Percentiles rank a stretch among this genome's conserved stretches.
Conservation (phyloP, 2,329 filamentous ascomycete genomes). For the Diplodia seriata region DNA sequence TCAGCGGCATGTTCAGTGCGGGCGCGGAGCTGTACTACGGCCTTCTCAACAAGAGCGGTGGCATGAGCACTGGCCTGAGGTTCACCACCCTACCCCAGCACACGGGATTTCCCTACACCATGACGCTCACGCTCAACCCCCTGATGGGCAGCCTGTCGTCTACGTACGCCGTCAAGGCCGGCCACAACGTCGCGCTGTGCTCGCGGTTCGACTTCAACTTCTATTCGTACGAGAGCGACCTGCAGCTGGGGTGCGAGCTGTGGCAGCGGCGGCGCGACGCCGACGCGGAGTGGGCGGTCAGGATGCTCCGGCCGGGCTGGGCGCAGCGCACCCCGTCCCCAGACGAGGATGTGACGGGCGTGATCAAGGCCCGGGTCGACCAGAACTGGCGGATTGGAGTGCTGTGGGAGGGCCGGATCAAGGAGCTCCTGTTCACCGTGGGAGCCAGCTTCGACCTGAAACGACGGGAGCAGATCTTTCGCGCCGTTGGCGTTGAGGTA, state of each 20-base stretch:
- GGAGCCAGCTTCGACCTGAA: conserved; percentile 85
- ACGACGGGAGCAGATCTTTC: conserved; percentile 76
- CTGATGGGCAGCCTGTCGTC: conserved; percentile 92
- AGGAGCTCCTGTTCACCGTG: conserved; percentile 90
- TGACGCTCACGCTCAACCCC: conserved; percentile 91
- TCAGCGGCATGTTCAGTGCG: conserved; percentile 84
- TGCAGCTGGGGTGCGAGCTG: conserved; percentile 89
- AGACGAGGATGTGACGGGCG: conserved; percentile 77
- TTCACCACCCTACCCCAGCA: conserved; percentile 86
- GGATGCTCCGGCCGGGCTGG: conserved; percentile 29
- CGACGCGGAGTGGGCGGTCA: conserved; percentile 22
- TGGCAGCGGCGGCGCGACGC: conserved; percentile 68
- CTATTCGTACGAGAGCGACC: conserved; percentile 95
- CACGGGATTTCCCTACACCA: conserved; percentile 87
- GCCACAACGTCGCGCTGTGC: conserved; percentile 80
- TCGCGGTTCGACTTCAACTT: conserved; percentile 97
- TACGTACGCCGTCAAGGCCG: conserved; percentile 89
- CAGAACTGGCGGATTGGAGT: conserved; percentile 86
- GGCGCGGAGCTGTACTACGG: conserved; percentile 97
- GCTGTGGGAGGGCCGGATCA: conserved; percentile 90
- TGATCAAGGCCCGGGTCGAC: conserved; percentile 88
- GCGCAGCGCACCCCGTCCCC: conserved; percentile 53
- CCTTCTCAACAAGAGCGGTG: conserved; percentile 89
- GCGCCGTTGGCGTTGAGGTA: conserved; percentile 77
- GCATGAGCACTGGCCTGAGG: conserved; percentile 84